Conservation (phyloP, 768 basidiomycete species). For the Saitozyma podzolica region DNA sequence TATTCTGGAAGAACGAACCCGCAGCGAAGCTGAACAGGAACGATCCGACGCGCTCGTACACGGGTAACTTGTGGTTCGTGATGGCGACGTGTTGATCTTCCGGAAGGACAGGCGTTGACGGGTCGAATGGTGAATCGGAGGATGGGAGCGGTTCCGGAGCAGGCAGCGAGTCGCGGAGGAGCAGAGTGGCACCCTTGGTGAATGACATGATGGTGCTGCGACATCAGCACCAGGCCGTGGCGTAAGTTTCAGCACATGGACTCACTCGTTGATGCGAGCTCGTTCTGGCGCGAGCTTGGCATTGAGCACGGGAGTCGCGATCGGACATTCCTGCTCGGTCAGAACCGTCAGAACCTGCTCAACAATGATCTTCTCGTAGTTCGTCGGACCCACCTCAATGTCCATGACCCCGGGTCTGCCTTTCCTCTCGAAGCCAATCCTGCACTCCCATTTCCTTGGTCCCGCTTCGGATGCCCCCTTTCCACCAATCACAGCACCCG, state of each 20-base stretch:
- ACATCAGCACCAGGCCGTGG: neutral
- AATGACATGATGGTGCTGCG: slow-evolving; percentile 75
- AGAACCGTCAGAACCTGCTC: neutral
- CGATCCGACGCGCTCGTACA: slow-evolving; percentile 81
- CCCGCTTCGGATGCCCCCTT: neutral
- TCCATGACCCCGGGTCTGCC: slow-evolving; percentile 76
- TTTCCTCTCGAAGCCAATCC: slow-evolving; percentile 84
- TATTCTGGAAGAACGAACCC: slow-evolving; percentile 98
- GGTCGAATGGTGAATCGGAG: slow-evolving; percentile 16
- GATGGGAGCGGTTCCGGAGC: slow-evolving; percentile 26
- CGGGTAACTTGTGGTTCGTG: slow-evolving; percentile 73
- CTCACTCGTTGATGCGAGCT: slow-evolving; percentile 62
- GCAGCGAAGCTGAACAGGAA: slow-evolving; percentile 62
- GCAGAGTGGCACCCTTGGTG: slow-evolving; percentile 82
- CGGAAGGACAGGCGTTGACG: slow-evolving; percentile 1
- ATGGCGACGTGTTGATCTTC: slow-evolving; percentile 68
- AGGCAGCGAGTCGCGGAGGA: slow-evolving; percentile 78
- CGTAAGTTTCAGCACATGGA: neutral
- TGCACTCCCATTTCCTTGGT: slow-evolving; percentile 61
- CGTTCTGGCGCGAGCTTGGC: slow-evolving; percentile 64
- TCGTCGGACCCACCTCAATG: slow-evolving; percentile 68
- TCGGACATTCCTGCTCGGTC: slow-evolving; percentile 74
- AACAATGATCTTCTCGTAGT: neutral
- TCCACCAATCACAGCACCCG: slow-evolving; percentile 4
- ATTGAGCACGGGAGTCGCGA: slow-evolving; percentile 80